Base-by-base conservation (phyloP, 441 rosid genomes). In the Populus hybrid region DNA sequence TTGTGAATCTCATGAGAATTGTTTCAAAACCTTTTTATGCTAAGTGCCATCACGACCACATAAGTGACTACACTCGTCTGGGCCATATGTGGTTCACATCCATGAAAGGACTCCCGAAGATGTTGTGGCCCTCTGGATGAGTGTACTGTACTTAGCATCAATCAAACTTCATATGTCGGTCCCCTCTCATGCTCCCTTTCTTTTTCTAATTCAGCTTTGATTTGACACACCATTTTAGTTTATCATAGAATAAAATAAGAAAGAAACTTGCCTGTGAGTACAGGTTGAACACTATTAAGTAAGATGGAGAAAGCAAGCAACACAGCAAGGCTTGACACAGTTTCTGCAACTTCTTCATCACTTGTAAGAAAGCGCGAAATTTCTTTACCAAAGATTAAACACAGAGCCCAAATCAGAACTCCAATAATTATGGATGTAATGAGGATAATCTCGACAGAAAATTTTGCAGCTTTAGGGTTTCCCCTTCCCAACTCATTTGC, bases 401-500 rank as follows among this genome's bases (percentile, higher is more conserved):
- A 91, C 14, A 90, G 23, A 50, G 70, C 38, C 20, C 81, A 84
- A 16, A 84, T 84, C 18, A 86, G 30, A 2, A 89, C 73, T 64
- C 95, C 98, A 26, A 89, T 59, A 16, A 79, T 5, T 21, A 50
- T n/a, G 65, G 92, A 85, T 34, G 81, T 87, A 21, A 71, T 10
- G 10, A 89, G 73, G 67, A 81, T 83, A 69, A 89, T 87, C 82
- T 88, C 90, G 3, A 90, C 81, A 6, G 96, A 77, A 67, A 90
- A 90, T 42, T 79, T 84, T 24, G 89, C 92, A 8, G 89, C 93
- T 3, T 77, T 72, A 0, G 87, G 86, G 18, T 89, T 83, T 79
- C 98, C 95, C 82, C 84, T 86, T 10, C 96, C 98, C 14, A 93
- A 77, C 83, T 89, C 96, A 76, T 93, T 93, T 40, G 96, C 89